Percentiles rank a stretch among this genome's conserved stretches.
phyloP scores from a whole-genome alignment of 2,329 filamentous ascomycete genomes.

The Plenodomus biglobosus region DNA sequence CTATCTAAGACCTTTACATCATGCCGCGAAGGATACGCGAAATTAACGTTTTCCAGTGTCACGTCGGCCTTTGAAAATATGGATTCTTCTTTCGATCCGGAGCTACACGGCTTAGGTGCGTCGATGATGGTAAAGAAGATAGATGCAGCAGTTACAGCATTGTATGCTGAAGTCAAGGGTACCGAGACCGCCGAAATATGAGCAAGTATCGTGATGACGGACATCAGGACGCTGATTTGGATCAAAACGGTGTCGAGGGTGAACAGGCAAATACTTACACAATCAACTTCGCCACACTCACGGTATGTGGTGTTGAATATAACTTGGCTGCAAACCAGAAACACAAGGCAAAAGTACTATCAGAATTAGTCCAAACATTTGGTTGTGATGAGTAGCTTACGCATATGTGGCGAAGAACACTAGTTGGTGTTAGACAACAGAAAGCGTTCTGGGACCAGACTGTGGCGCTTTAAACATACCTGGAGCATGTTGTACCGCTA shows the following conservation, averaged over 20 bases:
- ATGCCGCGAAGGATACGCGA: constrained; percentile 90
- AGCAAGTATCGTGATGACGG: constrained; percentile 58
- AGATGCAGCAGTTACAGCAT: constrained; percentile 35
- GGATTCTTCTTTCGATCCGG: constrained; percentile 57
- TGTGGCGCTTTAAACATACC: constrained; percentile 8
- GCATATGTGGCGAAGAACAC: constrained; percentile 30
- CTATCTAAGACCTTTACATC: constrained; percentile 86
- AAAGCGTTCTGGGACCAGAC: background rate
- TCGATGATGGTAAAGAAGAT: constrained; percentile 63
- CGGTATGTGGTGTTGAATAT: constrained; percentile 41
- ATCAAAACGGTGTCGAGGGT: constrained; percentile 62
- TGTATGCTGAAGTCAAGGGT: constrained; percentile 50
- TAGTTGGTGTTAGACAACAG: constrained; percentile 4
- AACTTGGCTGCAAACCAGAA: constrained; percentile 32
- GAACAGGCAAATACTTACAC: constrained; percentile 43
- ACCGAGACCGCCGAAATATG: constrained; percentile 82
- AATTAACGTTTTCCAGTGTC: constrained; percentile 63
- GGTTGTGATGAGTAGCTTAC: constrained; percentile 7
- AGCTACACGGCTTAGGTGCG: constrained; percentile 67
- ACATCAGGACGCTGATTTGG: constrained; percentile 23
- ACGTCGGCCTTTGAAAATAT: constrained; percentile 22
- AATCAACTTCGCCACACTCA: constrained; percentile 50
- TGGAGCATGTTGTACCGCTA: constrained; percentile 25
- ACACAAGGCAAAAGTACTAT: constrained; percentile 26
- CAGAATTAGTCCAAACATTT: constrained; percentile 1